Base-by-base conservation (phyloP, 2,329 filamentous ascomycete genomes). In the Nakataea oryzae region DNA sequence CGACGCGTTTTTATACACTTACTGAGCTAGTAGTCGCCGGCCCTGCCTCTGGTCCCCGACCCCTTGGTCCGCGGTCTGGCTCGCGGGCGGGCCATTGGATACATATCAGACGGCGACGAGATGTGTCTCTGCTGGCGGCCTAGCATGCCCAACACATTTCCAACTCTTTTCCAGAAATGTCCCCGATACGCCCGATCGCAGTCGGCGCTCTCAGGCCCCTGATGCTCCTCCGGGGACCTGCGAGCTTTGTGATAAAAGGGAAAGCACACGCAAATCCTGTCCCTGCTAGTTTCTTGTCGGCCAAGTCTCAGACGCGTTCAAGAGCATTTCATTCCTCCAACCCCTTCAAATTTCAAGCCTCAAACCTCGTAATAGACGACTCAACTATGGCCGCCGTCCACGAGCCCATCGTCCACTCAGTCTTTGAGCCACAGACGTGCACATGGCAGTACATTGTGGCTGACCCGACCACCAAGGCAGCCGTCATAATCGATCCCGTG, bases 401-500 rank as follows among this genome's bases (percentile, higher is more conserved):
- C 21, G 64, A 78, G 59, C 75, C 78, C 9, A 68, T 64, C 3
- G 67, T 79, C 13, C 74, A 78, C 62, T 58, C 70, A 7, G 56
- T 78, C 2, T 79, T 77, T 57, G 76, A 78, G 59, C 64, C 69
- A 1, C 61, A 66, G 8, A 78, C 85, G 0, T 75, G 74, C 12
- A 84, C 83, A 13, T 86, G 81, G 80, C 85, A 87, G 67, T 86
- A 86, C 64, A 66, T 87, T 0, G 78, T 88, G 1, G 80, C 77
- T 0, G 84, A 87, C 64, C 78, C 81, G 0, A 63, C 68, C 0
- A 83, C 81, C 0, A 69, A 66, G 1, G 68, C 67, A 0, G 81
- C 83, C 1, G 79, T 77, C 62, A 82, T 88, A 60, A 86, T 88
- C 66, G 86, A 88, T 66, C 75, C 85, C 0, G 86, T 88, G 0